Percentiles rank a stretch among this genome's conserved stretches.
Conservation (phyloP, 2,329 filamentous ascomycete genomes). For the Monilinia vaccinii-corymbosi region DNA sequence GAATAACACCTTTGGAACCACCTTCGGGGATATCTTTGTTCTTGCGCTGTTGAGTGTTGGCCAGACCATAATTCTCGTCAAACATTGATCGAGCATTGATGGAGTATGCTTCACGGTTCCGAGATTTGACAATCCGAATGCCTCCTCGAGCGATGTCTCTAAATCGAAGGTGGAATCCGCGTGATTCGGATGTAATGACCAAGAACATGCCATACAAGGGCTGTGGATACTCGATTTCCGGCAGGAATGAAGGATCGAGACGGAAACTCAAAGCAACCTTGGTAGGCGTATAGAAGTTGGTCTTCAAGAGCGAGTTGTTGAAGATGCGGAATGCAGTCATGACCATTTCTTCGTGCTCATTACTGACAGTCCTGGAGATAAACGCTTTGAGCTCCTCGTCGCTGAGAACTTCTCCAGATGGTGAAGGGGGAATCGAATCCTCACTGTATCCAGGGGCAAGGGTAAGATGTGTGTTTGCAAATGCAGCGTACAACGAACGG, state of each 20-base stretch:
- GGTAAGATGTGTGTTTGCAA: slow-evolving; percentile 74
- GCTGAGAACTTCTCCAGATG: slow-evolving; percentile 59
- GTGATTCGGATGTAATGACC: slow-evolving; percentile 91
- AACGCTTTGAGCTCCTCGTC: slow-evolving; percentile 64
- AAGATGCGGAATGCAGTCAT: slow-evolving; percentile 96
- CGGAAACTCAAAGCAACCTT: slow-evolving; percentile 98
- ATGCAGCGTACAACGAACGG: slow-evolving; percentile 79
- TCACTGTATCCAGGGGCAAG: slow-evolving; percentile 43
- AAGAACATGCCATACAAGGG: slow-evolving; percentile 97
- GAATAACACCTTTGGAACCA: slow-evolving; percentile 93
- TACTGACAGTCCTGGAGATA: slow-evolving; percentile 71
- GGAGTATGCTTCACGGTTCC: slow-evolving; percentile 88
- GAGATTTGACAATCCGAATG: slow-evolving; percentile 97
- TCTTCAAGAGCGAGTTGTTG: slow-evolving; percentile 90
- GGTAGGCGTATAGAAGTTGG: slow-evolving; percentile 88
- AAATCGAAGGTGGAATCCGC: slow-evolving; percentile 96
- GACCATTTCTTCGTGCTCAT: slow-evolving; percentile 96
- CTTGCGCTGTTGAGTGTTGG: slow-evolving; percentile 97
- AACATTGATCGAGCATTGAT: slow-evolving; percentile 97
- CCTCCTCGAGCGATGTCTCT: slow-evolving; percentile 93
- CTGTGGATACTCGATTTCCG: slow-evolving; percentile 84
- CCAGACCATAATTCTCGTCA: slow-evolving; percentile 97
- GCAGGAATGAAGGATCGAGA: slow-evolving; percentile 80
- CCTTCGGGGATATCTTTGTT: slow-evolving; percentile 99
- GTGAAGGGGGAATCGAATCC: slow-evolving; percentile 45